Evolutionary conservation across 2,329 filamentous ascomycete genomes (phyloP), one percentile per base, ranked within the genome.

Genomic region (Nigrospora osmanthi): DNA sequence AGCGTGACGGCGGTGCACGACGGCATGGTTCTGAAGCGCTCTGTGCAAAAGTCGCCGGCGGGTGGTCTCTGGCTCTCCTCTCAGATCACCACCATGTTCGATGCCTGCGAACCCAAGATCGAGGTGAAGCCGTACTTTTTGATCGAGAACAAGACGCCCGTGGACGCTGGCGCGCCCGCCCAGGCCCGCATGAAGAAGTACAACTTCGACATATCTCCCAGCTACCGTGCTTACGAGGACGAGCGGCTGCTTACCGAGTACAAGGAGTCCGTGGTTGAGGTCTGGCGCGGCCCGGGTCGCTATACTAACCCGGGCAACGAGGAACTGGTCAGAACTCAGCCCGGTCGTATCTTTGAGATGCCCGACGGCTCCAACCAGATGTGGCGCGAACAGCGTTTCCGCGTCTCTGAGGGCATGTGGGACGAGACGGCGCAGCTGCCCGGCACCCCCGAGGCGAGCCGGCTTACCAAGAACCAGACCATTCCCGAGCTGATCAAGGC

Each of bases 301-400:
- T 81, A 89, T 56, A 64, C 65, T 36, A 67, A 64, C 53, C 77
- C 69, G 17, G 81, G 83, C 34, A 94, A 91, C 61, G 81, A 93
- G 60, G 90, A 96, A 36, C 73, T 81, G 40, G 83, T 83, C 47
- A 83, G 79, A 61, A 75, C 69, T 38, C 81, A 83, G 52, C 87
- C 89, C 1, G 87, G 88, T 35, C 84, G 89, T 43, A 86, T 93
- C 11, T 98, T 96, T 58, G 93, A 98, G 71, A 93, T 98, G 78
- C 93, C 93, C 11, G 89, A 97, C 61, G 93, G 93, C 42, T 90
- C 85, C 70, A 98, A 97, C 71, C 87, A 95, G 64, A 85, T 95
- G 67, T 98, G 95, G 73, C 85, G 87, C 50, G 78, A 84, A 45
- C 90, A 96, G 64, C 83, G 93, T 42, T 96, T 85, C 75, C 81